Conservation (phyloP, 345 rosid genomes). For the Hibiscus mutabilis region DNA sequence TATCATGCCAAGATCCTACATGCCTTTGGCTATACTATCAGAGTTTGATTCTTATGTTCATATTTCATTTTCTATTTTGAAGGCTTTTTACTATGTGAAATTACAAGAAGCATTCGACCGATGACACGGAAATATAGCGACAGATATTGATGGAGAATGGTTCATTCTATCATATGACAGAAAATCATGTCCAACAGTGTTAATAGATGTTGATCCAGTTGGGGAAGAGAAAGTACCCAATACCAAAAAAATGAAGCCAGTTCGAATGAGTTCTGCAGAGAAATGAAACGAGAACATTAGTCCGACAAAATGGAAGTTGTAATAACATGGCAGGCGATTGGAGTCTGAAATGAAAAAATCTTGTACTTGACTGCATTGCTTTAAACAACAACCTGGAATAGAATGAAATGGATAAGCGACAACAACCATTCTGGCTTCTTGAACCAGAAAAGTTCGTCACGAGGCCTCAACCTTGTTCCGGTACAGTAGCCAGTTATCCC, state of each 20-base stretch:
- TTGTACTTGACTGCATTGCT: background rate
- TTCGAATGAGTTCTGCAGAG: conserved; percentile 84
- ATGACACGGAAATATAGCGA: background rate
- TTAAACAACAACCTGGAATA: conserved; percentile 62
- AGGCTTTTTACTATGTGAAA: background rate
- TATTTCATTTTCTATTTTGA: background rate
- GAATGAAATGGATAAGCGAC: conserved; percentile 76
- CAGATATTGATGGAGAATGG: background rate
- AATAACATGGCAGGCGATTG: background rate
- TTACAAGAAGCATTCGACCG: no score
- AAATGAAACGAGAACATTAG: conserved; percentile 4
- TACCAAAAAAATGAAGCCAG: conserved; percentile 96
- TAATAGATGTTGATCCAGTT: conserved; percentile 14
- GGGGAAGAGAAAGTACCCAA: conserved; percentile 58
- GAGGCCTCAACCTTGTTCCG: conserved; percentile 57
- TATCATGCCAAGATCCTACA: conserved; percentile 1
- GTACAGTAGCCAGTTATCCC: conserved; percentile 43
- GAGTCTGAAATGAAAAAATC: background rate
- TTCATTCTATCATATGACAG: background rate
- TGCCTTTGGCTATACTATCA: background rate
- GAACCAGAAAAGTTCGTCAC: conserved; percentile 96
- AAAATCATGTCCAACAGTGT: background rate
- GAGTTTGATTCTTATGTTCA: background rate
- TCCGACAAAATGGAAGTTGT: background rate
- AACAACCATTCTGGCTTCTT: conserved; percentile 77